Evolutionary conservation across 805 yeast genomes (phyloP).

Genomic region (Blastobotrys parvus): DNA sequence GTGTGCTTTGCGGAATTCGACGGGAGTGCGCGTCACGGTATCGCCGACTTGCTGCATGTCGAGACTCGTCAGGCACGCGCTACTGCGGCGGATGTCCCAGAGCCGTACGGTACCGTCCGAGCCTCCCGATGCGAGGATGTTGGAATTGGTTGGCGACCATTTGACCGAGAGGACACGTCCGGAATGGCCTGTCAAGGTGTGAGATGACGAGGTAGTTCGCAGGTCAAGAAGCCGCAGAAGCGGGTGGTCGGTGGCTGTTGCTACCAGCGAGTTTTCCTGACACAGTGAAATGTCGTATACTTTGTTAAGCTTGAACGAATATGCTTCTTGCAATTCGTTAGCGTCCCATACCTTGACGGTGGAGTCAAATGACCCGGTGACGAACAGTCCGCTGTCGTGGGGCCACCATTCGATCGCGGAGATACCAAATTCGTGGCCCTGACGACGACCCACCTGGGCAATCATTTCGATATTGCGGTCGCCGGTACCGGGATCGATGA

Average conservation of each 20-base stretch:
- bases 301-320: constrained; percentile 53
- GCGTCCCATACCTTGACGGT: constrained; percentile 79
- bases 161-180: constrained; percentile 50
- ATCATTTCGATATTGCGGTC: constrained; percentile 4
- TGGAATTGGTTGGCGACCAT: constrained; percentile 63
- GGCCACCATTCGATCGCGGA: constrained; percentile 85
- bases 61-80: constrained; percentile 52
- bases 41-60: constrained; percentile 45
- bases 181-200: constrained; percentile 56
- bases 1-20: constrained; percentile 50
- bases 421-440: constrained; percentile 62
- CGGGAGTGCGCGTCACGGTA: constrained; percentile 21
- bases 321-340: constrained; percentile 52
- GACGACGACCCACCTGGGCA: constrained; percentile 17
- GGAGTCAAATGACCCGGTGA: constrained; percentile 73
- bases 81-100: constrained; percentile 78
- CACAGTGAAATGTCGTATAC: constrained; percentile 60
- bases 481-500: constrained; percentile 12
- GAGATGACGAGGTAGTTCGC: constrained; percentile 64
- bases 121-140: constrained; percentile 71
- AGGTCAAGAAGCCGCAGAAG: constrained; percentile 64
- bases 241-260: constrained; percentile 63
- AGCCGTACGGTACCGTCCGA: constrained; percentile 69
- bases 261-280: constrained; percentile 46
- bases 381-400: constrained; percentile 74